Conservation (phyloP, 1,284 basidiomycete genomes). For the Trichosporon faecale region DNA sequence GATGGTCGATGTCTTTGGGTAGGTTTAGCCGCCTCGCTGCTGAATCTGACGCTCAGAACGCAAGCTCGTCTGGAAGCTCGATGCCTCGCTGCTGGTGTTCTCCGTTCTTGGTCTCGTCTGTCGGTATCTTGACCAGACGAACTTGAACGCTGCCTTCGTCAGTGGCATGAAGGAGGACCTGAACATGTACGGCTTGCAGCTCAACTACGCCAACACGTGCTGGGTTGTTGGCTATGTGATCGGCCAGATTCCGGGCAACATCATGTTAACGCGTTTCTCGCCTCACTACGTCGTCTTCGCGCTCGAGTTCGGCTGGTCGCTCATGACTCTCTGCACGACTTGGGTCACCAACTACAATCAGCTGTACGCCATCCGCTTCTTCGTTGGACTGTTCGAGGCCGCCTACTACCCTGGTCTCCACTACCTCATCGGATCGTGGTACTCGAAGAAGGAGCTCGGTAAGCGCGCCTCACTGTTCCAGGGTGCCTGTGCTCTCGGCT, state of each 20-base stretch:
- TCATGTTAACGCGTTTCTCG: constrained; percentile 41
- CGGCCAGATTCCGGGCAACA: constrained; percentile 42
- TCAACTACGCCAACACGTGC: constrained; percentile 38
- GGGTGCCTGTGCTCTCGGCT: constrained; percentile 37
- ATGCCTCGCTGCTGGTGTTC: constrained; percentile 21
- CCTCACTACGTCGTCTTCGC: constrained; percentile 37
- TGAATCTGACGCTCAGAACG: neutral
- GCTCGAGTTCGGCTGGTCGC: constrained; percentile 43
- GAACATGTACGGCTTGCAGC: constrained; percentile 37
- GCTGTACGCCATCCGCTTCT: constrained; percentile 36
- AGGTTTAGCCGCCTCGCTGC: neutral
- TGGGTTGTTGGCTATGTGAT: constrained; percentile 46
- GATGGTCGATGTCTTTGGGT: neutral
- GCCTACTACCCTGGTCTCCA: constrained; percentile 44
- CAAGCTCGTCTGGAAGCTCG: constrained; percentile 1
- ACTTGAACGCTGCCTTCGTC: constrained; percentile 38
- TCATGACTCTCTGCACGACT: constrained; percentile 39
- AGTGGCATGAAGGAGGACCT: constrained; percentile 32
- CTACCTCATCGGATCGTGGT: constrained; percentile 43
- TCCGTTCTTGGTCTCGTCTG: constrained; percentile 1
- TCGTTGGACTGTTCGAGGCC: constrained; percentile 38
- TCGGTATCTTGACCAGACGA: constrained; percentile 19
- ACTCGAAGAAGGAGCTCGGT: constrained; percentile 41
- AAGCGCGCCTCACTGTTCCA: constrained; percentile 46
- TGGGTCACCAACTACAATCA: constrained; percentile 28